Evolutionary conservation across 2,329 filamentous ascomycete genomes (phyloP), one percentile per base, ranked within the genome.

Genomic region (Clonostachys sp.): DNA sequence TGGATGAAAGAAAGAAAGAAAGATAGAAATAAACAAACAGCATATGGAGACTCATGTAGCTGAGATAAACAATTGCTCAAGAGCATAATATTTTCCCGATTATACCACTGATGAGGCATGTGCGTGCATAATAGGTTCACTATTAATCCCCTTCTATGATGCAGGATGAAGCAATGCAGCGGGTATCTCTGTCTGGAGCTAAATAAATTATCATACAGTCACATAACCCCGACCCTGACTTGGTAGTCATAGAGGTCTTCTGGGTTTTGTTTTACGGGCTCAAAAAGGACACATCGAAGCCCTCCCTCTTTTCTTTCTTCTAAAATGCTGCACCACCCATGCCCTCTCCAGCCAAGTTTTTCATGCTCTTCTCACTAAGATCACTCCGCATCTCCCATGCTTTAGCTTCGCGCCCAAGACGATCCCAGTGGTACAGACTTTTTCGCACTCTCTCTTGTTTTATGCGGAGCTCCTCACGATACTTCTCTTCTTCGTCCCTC

Each of bases 401-500:
- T 45, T 73, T 71, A 5, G 71, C 70, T 56, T 83, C 80, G 24
- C 78, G 68, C 57, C 79, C 74, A 41, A 78, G 66, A 55, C 70
- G 70, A 46, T 81, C 73, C 75, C 78, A 83, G 30, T 67, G 55
- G 41, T 73, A 69, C 36, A 83, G 62, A 47, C 69, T 77, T 61
- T 73, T 75, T 33, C 78, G 68, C 38, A 82, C 61, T 51, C 73
- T 73, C 40, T 82, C 80, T 55, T 82, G 73, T 57, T 78, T 80
- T 20, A 55, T 56, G 17, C 73, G 68, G 33, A 80, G 61, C 46
- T 83, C 79, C 40, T 76, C 71, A 2, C 80, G 70, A 35, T 81
- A 55, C 51, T 73, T 74, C 58, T 82, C 79, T 56, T 82, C 80
- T 42, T 83, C 80, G 38, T 81, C 78, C 49, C 70, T 71, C 12